Base-by-base conservation (phyloP, 805 yeast genomes). In the Saccharomyces paradoxus region DNA sequence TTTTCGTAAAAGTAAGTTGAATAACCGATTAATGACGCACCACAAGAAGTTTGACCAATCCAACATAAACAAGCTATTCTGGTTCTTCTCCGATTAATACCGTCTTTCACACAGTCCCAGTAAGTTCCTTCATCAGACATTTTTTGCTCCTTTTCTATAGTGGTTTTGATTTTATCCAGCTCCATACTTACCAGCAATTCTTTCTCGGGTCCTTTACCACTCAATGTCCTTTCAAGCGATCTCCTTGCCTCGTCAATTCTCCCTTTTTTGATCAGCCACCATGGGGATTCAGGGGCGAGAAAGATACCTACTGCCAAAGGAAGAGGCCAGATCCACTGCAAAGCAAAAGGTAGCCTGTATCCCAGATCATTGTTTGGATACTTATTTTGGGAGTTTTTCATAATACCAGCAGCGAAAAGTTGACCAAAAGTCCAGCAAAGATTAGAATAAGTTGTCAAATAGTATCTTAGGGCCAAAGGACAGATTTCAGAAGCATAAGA, bases 231-330 rank as follows among this genome's bases (percentile, higher is more conserved):
- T 50, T 55, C 59, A 48, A 77, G 53, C 7, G 78, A 66, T 52
- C 64, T 48, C 63, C 70, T 72, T 28, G 86, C 86, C 60, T 82
- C 84, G 41, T 73, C 77, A 58, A 74, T 71, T 63, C 81, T 72
- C 53, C 77, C 78, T 54, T 77, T 74, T 22, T 81, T 74, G 59
- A 83, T 74, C 64, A 84, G 74, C 86, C 86, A 84, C 79, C 89
- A 80, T 63, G 89, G 88, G 4, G 88, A 83, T 66, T 84, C 89
- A 41, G 88, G 88, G 60, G 77, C 61, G 28, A 73, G 71, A 30
- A 71, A 58, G 58, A 78, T 69, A 28, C 76, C 69, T n/a, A 71
- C 53, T 10, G 74, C 60, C 29, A 82, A 63, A n/a, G n/a, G n/a
- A n/a, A n/a, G n/a, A n/a, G n/a, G n/a, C n/a, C n/a, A n/a, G n/a